Base-by-base conservation (phyloP, 148 eudicot genomes). In the Pharnaceum exiguum region DNA sequence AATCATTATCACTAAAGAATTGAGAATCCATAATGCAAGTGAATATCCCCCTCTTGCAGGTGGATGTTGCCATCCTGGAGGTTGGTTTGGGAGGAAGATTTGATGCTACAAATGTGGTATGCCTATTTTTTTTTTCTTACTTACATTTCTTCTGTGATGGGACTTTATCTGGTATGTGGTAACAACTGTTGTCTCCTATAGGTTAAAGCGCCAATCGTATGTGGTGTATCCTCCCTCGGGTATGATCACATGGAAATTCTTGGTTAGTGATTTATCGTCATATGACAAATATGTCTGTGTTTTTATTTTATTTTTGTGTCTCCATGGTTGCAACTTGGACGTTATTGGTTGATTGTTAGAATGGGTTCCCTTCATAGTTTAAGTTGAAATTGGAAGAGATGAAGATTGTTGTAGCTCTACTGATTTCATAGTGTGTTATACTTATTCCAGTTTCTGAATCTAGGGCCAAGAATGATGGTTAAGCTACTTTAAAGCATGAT, bases 181-280 rank as follows among this genome's bases (percentile, higher is more conserved):
- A 18, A 59, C 44, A 17, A 26, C 18, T 74, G 8, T 7, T 50
- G 22, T 59, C 38, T 60, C 55, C 36, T 67, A 71, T 69, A 93
- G 99, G 96, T 93, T 55, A 71, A 93, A 65, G 62, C 68, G 55
- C 99, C 99, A 33, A 67, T 84, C 50, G 99, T 93, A 37, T 93
- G 99, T 67, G 99, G 99, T 55, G 76, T 93, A 73, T 66, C 99
- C 58, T 93, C 99, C 44, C 91, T 93, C 25, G 99, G 99, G 65
- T 93, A 77, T 73, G 99, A 93, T 79, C 99, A 93, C 82, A 82
- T 89, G 83, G 99, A 93, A 81, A 93, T 93, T 58, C 91, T 93
- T 66, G 99, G 99, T 93, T 69, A 83, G 98, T 76, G 32, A 58
- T 67, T 67, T 43, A 51, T 71, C 67, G 72, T 15, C 31, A 22